Percentiles rank a stretch among this genome's conserved stretches.
phyloP scores from a whole-genome alignment of 805 yeast species.

The Spathaspora arborariae region DNA sequence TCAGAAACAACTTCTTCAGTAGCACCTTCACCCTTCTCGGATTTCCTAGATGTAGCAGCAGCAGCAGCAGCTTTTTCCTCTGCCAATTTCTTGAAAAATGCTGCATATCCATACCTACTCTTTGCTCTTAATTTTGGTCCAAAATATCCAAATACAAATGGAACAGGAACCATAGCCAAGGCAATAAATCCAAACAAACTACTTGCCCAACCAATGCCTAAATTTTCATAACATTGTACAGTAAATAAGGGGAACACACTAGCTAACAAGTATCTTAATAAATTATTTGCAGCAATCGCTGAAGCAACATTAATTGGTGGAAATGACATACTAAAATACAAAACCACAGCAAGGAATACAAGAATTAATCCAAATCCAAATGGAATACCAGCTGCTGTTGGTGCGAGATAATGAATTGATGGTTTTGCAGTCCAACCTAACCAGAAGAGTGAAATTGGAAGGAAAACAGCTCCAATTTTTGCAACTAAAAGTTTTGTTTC shows the following conservation, averaged over 20 bases:
- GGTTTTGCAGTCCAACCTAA: slow-evolving; percentile 70
- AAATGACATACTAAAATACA: slow-evolving; percentile 66
- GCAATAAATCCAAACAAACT: slow-evolving; percentile 64
- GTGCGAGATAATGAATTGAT: slow-evolving; percentile 71
- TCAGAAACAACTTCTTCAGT: slow-evolving; percentile 9
- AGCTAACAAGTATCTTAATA: slow-evolving; percentile 70
- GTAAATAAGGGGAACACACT: slow-evolving; percentile 84
- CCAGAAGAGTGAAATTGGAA: slow-evolving; percentile 76
- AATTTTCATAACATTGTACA: slow-evolving; percentile 71
- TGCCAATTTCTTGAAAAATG: slow-evolving; percentile 24
- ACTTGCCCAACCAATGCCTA: slow-evolving; percentile 79
- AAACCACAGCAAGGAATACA: slow-evolving; percentile 65
- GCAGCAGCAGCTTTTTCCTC: slow-evolving; percentile 10
- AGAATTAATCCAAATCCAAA: slow-evolving; percentile 73
- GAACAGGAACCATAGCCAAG: slow-evolving; percentile 68
- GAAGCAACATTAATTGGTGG: slow-evolving; percentile 79
- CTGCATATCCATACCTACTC: slow-evolving; percentile 60
- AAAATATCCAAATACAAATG: slow-evolving; percentile 60
- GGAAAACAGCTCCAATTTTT: slow-evolving; percentile 61
- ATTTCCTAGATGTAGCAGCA: slow-evolving; percentile 6
- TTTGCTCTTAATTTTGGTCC: slow-evolving; percentile 55
- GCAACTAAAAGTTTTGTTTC: slow-evolving; percentile 59
- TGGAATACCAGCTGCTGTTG: slow-evolving; percentile 72
- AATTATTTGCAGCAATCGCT: slow-evolving; percentile 86
- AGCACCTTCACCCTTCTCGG: slow-evolving; percentile 10